Conservation (phyloP, 225 moss, liverwort and hornwort genomes). For the Physcomitrellopsis africana region DNA sequence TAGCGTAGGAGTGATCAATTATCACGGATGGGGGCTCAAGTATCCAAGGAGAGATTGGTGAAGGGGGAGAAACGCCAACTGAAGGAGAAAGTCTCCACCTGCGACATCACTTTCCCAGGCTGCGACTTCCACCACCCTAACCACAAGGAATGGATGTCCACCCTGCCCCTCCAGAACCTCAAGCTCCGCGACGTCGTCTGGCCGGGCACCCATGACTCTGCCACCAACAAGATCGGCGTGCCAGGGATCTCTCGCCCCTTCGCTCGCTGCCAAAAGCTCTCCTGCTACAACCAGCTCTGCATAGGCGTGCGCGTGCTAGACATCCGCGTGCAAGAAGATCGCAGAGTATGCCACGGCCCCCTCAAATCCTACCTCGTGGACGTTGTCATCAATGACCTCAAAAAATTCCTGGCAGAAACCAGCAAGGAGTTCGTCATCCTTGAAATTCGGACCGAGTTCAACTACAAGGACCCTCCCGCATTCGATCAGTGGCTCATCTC, state of each 20-base stretch:
- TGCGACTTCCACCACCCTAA: conserved; percentile 60
- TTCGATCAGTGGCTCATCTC: conserved; percentile 84
- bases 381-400: conserved; percentile 75
- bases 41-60: conserved; percentile 66
- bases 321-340: conserved; percentile 73
- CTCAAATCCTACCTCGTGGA: conserved; percentile 84
- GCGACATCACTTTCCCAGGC: conserved; percentile 65
- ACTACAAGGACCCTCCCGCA: conserved; percentile 74
- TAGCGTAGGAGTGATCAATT: no score
- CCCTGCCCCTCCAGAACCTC: conserved; percentile 61
- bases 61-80: conserved; percentile 52
- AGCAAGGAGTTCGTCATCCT: conserved; percentile 77
- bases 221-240: conserved; percentile 86
- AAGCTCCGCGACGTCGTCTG: conserved; percentile 76
- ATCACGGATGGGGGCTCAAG: conserved; percentile 66
- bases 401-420: conserved; percentile 71
- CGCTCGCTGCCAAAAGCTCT: conserved; percentile 85
- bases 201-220: conserved; percentile 97
- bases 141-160: conserved; percentile 88
- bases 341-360: conserved; percentile 82
- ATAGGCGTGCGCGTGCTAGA: conserved; percentile 81
- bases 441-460: conserved; percentile 85
- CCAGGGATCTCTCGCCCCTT: conserved; percentile 73
- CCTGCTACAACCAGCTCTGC: conserved; percentile 79
- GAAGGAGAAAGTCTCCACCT: conserved; percentile 38